Evolutionary conservation across 805 yeast genomes (phyloP).

Genomic region (Ogataea nakhonphanomensis): DNA sequence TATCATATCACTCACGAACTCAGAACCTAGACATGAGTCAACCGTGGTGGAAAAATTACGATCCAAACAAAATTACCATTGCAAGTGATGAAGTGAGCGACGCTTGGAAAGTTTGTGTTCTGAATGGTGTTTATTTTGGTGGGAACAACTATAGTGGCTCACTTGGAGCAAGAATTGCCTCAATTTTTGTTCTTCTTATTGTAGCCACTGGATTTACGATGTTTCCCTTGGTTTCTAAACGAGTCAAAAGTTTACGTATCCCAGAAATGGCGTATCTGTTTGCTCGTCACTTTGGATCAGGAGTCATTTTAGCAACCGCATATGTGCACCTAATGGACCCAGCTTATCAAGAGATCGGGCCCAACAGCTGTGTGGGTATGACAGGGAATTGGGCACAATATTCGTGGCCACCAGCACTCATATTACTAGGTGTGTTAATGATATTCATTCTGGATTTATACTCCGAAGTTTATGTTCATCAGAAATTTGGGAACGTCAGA

Average conservation of each 20-base stretch:
- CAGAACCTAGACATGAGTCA: too few species aligned
- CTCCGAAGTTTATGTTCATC: neutral
- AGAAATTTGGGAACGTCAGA: too few species aligned
- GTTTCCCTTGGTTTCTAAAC: neutral
- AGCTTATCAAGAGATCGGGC: constrained; percentile 54
- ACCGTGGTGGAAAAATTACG: too few species aligned
- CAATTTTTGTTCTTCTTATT: neutral
- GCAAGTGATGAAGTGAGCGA: too few species aligned
- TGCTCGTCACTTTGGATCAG: constrained; percentile 48
- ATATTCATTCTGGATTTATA: neutral
- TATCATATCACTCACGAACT: too few species aligned
- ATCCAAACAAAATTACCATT: too few species aligned
- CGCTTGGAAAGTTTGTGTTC: too few species aligned
- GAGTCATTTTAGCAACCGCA: constrained; percentile 78
- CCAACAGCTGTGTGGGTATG: constrained; percentile 48
- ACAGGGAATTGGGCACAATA: neutral
- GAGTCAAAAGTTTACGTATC: neutral
- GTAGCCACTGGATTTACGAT: neutral
- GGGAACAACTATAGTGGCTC: neutral
- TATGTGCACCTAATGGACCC: constrained; percentile 69
- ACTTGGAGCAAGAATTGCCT: neutral
- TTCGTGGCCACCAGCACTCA: neutral
- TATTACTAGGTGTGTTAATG: neutral
- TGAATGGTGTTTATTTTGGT: too few species aligned
- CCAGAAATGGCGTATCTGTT: neutral